A percentile compares a stretch with the other conserved stretches of the same genome.
These are phyloP conservation scores for Rostrohypoxylon terebratum DNA, from an alignment of 495 filamentous ascomycete genomes.

Conservation along the genomic window DNA sequence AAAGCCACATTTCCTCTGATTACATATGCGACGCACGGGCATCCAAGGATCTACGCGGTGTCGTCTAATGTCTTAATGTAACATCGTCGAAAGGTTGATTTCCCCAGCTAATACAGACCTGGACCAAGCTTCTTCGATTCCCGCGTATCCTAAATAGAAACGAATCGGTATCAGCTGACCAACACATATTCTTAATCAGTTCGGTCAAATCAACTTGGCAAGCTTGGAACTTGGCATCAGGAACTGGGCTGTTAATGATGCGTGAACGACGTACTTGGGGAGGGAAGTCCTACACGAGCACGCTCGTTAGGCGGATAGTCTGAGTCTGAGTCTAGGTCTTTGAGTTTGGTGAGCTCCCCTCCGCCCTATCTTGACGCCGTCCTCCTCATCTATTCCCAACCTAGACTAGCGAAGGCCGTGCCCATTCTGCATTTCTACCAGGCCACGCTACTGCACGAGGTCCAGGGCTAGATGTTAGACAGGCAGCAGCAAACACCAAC, in stretches of 20 bases:
- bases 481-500: conserved; percentile 2
- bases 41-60: conserved; percentile 6
- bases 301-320: neutral
- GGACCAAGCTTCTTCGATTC: conserved; percentile 11
- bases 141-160: conserved; percentile 24
- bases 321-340: neutral
- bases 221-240: neutral
- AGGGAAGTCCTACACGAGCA: neutral
- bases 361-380: neutral
- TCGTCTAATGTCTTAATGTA: conserved; percentile 14
- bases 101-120: neutral
- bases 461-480: neutral
- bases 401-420: neutral
- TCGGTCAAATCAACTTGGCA: neutral
- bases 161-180: conserved; percentile 6
- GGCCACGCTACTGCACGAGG: neutral
- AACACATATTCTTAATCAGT: neutral
- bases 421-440: neutral
- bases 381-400: neutral
- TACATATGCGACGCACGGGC: conserved; percentile 22
- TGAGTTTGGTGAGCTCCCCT: neutral
- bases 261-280: neutral
- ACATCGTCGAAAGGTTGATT: conserved; percentile 11
- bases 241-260: conserved; percentile 9
- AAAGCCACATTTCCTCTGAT: conserved; percentile 35